Base-by-base conservation (phyloP, 169 alveolate genomes). In the Cryptosporidium viatorum region DNA sequence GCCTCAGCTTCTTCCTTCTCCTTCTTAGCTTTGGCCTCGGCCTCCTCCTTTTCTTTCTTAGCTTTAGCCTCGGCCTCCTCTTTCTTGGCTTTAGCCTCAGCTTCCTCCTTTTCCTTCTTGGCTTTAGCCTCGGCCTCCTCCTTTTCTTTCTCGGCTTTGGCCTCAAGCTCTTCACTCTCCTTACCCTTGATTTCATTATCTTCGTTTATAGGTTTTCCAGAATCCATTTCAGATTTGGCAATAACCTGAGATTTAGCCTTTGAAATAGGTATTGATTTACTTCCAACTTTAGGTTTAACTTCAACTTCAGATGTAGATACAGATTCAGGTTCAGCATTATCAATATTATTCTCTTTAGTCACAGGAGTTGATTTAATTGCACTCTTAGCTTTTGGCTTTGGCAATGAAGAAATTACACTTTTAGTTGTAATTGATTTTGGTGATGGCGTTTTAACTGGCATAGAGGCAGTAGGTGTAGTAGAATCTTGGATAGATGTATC, bases 381-480 rank as follows among this genome's bases (percentile, higher is more conserved):
- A 33, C 58, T 37, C 9, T 73, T 73, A 10, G 86, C 50, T 50
- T 73, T 73, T 31, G 86, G 86, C 37, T 73, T 73, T 55, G 86
- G 86, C 16, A 59, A 16, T n/a, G 86, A 73, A 21, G 86, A 73
- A 55, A 73, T 73, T 33, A 18, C 70, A 16, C 41, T 59, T 35
- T 16, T 52, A 37, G 41, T 59, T 73, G 85, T 21, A 16, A 41
- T 51, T 26, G 71, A 37, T 33, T 31, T 26, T n/a, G 51, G 5
- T 55, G 67, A 10, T n/a, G 67, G 67, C 16, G 3, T 55, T 10
- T 55, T 8, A 55, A 21, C 35, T n/a, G 37, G 4, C 9, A 4
- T 55, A 23, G 67, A 10, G 3, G 67, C 12, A 5, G 35, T 4
- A 23, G 35, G 0, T 0, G 1, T 7, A 8, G 10, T 26, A 9